phyloP scores from a whole-genome alignment of 179 eudicot genomes.

The Silene vulgaris region DNA sequence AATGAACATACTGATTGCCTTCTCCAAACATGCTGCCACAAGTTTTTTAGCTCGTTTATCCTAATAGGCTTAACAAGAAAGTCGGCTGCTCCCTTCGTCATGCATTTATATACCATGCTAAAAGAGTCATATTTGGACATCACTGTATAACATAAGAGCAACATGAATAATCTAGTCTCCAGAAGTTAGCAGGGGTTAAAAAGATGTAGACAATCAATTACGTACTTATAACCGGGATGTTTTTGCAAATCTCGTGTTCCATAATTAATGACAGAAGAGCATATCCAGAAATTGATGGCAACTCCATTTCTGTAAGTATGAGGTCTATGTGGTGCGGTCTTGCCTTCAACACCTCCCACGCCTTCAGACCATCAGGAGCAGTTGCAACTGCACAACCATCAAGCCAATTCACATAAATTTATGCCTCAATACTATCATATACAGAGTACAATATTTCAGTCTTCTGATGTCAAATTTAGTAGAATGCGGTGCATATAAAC shows the following conservation, averaged over 20 bases:
- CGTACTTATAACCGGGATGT: slow-evolving; percentile 91
- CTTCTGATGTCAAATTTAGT: neutral
- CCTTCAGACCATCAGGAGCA: slow-evolving; percentile 83
- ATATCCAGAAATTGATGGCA: slow-evolving; percentile 79
- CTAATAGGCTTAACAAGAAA: slow-evolving; percentile 84
- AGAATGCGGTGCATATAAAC: neutral
- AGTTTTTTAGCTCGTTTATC: slow-evolving; percentile 74
- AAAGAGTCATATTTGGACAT: slow-evolving; percentile 76
- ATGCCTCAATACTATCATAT: slow-evolving; percentile 10
- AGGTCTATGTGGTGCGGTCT: slow-evolving; percentile 65
- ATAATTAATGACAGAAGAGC: slow-evolving; percentile 73
- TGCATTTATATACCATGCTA: slow-evolving; percentile 74
- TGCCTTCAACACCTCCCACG: slow-evolving; percentile 79
- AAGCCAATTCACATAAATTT: slow-evolving; percentile 9
- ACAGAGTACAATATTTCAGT: neutral
- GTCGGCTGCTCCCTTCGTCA: slow-evolving; percentile 84
- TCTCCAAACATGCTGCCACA: slow-evolving; percentile 98
- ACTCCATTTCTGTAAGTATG: slow-evolving; percentile 73
- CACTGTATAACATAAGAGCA: slow-evolving; percentile 53
- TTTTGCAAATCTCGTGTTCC: slow-evolving; percentile 81
- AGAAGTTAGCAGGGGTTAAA: neutral
- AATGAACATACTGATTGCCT: slow-evolving; percentile 49
- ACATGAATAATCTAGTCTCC: neutral
- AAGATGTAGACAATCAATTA: neutral
- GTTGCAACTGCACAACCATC: slow-evolving; percentile 59